phyloP scores from a whole-genome alignment of 495 filamentous ascomycete genomes.

The Parachaetomium inaequale region DNA sequence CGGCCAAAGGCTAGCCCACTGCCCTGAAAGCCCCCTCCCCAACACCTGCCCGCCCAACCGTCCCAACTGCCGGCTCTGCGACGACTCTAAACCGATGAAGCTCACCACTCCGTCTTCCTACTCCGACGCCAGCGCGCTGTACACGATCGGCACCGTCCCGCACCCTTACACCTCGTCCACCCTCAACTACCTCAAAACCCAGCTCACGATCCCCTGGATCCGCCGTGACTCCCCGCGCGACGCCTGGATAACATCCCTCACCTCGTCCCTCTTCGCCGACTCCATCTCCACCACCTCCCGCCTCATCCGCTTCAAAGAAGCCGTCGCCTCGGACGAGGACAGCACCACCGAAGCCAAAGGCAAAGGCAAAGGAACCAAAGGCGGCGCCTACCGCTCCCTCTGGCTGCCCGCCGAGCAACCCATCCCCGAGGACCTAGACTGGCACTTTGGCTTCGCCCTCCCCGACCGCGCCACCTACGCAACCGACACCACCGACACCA shows the following conservation, averaged over 20 bases:
- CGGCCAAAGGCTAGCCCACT: conserved; percentile 67
- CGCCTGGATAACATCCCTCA: conserved; percentile 70
- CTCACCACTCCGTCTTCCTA: conserved; percentile 58
- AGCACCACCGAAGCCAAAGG: conserved; percentile 5
- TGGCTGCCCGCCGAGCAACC: conserved; percentile 78
- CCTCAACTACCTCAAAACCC: conserved; percentile 48
- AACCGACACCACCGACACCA: conserved; percentile 41
- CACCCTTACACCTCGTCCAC: conserved; percentile 81
- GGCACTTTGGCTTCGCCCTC: conserved; percentile 83
- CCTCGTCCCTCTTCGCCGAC: conserved; percentile 61
- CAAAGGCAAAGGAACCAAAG: not conserved
- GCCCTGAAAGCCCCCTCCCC: conserved; percentile 65
- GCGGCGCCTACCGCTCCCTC: conserved; percentile 51
- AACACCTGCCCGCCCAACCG: conserved; percentile 82
- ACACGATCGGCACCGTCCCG: conserved; percentile 81
- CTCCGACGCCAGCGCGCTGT: conserved; percentile 59
- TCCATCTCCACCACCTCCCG: conserved; percentile 59
- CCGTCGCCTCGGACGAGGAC: conserved; percentile 63
- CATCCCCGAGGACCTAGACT: conserved; percentile 68
- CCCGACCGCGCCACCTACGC: conserved; percentile 49
- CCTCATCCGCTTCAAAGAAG: conserved; percentile 73
- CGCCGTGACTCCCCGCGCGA: conserved; percentile 75
- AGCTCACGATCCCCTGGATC: conserved; percentile 62
- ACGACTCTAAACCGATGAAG: conserved; percentile 50
- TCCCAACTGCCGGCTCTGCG: conserved; percentile 69